Base-by-base conservation (phyloP, 2,329 filamentous ascomycete genomes). In the Pezicula neosporulosa region DNA sequence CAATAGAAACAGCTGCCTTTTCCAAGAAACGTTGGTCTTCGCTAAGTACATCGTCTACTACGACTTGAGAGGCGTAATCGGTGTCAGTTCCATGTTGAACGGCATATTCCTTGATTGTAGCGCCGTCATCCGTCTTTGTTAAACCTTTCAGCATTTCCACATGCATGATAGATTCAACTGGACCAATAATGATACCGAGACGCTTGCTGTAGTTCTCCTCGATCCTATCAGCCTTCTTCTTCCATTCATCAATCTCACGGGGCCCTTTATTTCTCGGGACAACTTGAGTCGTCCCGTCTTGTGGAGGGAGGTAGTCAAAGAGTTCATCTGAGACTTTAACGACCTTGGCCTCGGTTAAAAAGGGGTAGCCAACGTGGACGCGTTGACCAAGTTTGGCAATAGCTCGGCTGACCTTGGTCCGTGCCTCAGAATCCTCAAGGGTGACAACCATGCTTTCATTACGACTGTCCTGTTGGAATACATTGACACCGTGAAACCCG, bases 401-500 rank as follows among this genome's bases (percentile, higher is more conserved):
- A 50, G 92, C 92, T 49, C 81, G 73, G 59, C 89, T 84, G 19
- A 85, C 77, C 57, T 82, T 88, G 44, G 87, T 85, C 35, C 87
- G 84, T 52, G 74, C 72, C 56, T 92, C 90, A 0, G 89, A 82
- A 36, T 90, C 86, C 30, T 85, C 78, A 46, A 99, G 76, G 2
- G 90, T 96, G 51, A 97, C 81, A 21, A 97, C 83, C 84, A 97
- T 92, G 69, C 93, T 99, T 69, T 97, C 92, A 65, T 97, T 97
- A 46, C 90, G 86, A 67, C 92, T 97, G 60, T 97, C 94, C 61
- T 93, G 85, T 66, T 96, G 91, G 74, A 99, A 99, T 33, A 99
- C 90, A 56, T 86, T 94, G 55, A 99, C 89, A 2, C 91, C 91
- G 59, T 96, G 89, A 68, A 91, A 96, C 8, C 86, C 89, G 44